Evolutionary conservation across 2,329 filamentous ascomycete genomes (phyloP).

Genomic region (Teratosphaeria zuluensis): DNA sequence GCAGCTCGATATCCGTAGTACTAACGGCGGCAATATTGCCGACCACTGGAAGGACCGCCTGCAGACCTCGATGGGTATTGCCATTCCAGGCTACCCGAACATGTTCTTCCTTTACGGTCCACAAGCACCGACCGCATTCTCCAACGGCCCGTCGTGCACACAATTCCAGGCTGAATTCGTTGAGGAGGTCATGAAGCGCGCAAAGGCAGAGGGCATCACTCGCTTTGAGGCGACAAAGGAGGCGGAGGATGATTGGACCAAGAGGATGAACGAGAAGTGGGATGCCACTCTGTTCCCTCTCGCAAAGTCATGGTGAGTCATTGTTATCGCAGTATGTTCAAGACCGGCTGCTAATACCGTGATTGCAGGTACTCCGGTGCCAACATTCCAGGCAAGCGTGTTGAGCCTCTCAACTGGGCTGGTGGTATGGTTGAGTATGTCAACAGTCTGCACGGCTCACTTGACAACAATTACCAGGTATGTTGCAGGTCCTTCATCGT

Average conservation of each 20-base stretch:
- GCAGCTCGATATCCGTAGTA: constrained; percentile 27
- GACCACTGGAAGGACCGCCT: constrained; percentile 35
- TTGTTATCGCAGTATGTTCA: not conserved
- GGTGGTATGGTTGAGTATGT: constrained; percentile 26
- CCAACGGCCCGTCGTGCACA: constrained; percentile 36
- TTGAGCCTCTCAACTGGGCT: constrained; percentile 36
- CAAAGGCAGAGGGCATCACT: constrained; percentile 28
- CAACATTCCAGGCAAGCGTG: constrained; percentile 37
- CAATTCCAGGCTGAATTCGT: constrained; percentile 38
- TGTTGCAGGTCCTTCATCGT: not conserved
- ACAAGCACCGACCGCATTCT: constrained; percentile 38
- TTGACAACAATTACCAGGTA: constrained; percentile 22
- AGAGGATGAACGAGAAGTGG: constrained; percentile 20
- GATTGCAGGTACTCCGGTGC: constrained; percentile 26
- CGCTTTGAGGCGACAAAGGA: constrained; percentile 32
- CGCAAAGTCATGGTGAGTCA: not conserved
- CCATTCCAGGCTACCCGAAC: constrained; percentile 26
- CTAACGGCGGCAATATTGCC: constrained; percentile 29
- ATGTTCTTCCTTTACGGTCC: constrained; percentile 35
- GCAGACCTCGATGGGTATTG: constrained; percentile 32
- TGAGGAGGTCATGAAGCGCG: constrained; percentile 28
- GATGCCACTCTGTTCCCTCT: constrained; percentile 20
- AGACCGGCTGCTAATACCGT: not conserved
- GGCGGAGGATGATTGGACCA: constrained; percentile 33
- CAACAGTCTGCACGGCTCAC: constrained; percentile 15